These are phyloP conservation scores for Naganishia sp. DNA, from an alignment of 1,284 basidiomycete species.

Conservation along the genomic window DNA sequence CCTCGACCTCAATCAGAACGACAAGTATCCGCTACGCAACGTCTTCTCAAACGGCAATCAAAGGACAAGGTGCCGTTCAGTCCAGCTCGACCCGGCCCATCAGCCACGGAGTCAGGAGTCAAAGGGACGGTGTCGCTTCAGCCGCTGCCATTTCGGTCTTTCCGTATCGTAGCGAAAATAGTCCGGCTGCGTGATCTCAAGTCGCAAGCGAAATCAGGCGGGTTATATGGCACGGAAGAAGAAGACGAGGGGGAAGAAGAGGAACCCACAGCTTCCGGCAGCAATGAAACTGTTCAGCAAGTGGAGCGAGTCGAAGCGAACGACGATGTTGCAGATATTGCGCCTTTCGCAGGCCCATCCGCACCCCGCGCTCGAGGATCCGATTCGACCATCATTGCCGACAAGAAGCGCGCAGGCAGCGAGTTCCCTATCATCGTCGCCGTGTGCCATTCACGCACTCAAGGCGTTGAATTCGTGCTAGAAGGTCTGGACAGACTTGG, in stretches of 20 bases:
- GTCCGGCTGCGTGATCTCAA: conserved; percentile 46
- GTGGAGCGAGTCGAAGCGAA: background rate
- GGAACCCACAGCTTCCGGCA: background rate
- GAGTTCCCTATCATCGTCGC: conserved; percentile 53
- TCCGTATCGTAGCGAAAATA: conserved; percentile 51
- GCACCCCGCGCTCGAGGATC: conserved; percentile 12
- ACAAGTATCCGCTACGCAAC: conserved; percentile 16
- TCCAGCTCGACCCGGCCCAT: background rate
- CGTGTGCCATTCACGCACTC: conserved; percentile 51
- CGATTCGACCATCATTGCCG: conserved; percentile 20
- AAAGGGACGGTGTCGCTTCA: conserved; percentile 28
- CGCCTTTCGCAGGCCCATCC: background rate
- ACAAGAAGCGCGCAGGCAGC: conserved; percentile 39
- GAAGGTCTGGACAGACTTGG: conserved; percentile 53
- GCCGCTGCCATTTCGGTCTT: conserved; percentile 50
- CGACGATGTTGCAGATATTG: conserved; percentile 11
- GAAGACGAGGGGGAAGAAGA: background rate
- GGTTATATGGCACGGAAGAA: conserved; percentile 23
- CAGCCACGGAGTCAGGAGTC: no score
- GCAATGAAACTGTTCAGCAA: conserved; percentile 20
- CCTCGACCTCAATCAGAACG: conserved; percentile 16
- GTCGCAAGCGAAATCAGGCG: conserved; percentile 38
- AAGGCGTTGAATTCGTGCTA: conserved; percentile 54
- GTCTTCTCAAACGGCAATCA: conserved; percentile 15
- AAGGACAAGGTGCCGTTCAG: conserved; percentile 24